Percentiles rank a stretch among this genome's conserved stretches.
Conservation (phyloP, 2,329 filamentous ascomycete species). For the Neonectria sp. region DNA sequence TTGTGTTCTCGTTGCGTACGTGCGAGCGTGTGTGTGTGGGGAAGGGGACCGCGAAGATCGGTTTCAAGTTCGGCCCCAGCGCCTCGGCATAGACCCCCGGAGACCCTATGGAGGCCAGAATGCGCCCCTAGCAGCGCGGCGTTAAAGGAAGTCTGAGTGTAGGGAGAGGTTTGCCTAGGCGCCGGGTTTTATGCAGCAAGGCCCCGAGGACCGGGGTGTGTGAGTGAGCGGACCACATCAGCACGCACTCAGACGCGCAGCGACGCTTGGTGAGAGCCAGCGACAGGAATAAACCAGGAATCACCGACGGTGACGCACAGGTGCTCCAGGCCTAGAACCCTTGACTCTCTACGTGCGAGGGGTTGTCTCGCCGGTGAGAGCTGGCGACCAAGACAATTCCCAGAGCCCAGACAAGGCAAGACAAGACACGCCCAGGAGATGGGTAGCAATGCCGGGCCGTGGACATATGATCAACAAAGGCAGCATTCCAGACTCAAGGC, state of each 20-base stretch:
- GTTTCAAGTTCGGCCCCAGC: slow-evolving; percentile 27
- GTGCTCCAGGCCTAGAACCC: background rate
- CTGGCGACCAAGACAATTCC: slow-evolving; percentile 1
- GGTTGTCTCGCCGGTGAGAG: slow-evolving; percentile 2
- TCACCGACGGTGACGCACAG: background rate
- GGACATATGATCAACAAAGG: background rate
- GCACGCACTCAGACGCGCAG: background rate
- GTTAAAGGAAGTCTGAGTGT: slow-evolving; percentile 12
- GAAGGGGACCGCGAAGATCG: slow-evolving; percentile 29
- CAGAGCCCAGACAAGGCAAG: background rate
- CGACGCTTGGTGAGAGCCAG: background rate
- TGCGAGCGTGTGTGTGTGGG: slow-evolving; percentile 14
- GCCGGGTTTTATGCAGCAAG: slow-evolving; percentile 13
- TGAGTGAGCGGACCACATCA: background rate
- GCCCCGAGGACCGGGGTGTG: background rate
- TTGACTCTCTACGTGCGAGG: background rate
- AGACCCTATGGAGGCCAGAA: slow-evolving; percentile 22
- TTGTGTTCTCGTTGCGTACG: background rate
- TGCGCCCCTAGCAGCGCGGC: slow-evolving; percentile 9
- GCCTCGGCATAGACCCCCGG: slow-evolving; percentile 20
- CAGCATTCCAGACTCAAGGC: background rate
- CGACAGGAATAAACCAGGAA: background rate
- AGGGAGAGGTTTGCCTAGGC: slow-evolving; percentile 21
- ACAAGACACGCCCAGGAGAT: slow-evolving; percentile 3
- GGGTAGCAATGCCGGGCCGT: too few species aligned